Conservation (phyloP, 352 stramenopile species). For the Globisporangium carolinianum region DNA sequence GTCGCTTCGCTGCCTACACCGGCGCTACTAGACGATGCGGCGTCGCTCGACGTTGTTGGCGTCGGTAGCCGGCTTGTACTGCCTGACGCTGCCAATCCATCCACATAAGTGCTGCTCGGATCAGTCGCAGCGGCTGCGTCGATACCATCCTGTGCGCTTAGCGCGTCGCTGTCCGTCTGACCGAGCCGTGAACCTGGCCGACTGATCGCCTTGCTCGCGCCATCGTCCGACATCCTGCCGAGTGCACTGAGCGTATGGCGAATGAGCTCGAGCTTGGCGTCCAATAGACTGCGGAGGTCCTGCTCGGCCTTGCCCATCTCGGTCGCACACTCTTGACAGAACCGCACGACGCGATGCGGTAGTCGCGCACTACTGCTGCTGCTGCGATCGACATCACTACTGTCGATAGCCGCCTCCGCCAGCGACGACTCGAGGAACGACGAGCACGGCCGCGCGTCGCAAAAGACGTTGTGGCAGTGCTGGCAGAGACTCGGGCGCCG, state of each 20-base stretch:
- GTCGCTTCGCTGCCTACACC: no score
- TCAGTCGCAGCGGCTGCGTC: no score
- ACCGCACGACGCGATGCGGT: conserved; percentile 28
- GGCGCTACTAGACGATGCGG: not conserved
- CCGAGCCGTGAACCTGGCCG: conserved; percentile 4
- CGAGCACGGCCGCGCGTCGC: conserved; percentile 70
- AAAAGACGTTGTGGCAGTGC: conserved; percentile 76
- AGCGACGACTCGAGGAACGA: conserved; percentile 28
- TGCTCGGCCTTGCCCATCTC: conserved; percentile 68
- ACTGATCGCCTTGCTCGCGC: not conserved
- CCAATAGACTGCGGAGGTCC: conserved; percentile 49
- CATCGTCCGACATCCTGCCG: not conserved
- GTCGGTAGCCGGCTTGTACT: not conserved
- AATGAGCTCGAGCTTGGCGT: conserved; percentile 60
- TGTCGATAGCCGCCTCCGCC: not conserved
- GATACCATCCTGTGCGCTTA: no score
- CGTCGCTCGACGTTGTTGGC: not conserved
- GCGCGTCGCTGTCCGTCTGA: not conserved
- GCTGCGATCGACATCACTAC: no score
- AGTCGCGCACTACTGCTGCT: no score
- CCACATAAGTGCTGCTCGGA: not conserved
- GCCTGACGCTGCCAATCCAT: no score
- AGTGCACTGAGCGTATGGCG: conserved; percentile 35
- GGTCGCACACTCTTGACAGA: conserved; percentile 66
- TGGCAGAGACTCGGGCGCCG: conserved; percentile 67